These are phyloP conservation scores for Ceratocystis variospora DNA, from an alignment of 2,329 filamentous ascomycete genomes.

Conservation along the genomic window DNA sequence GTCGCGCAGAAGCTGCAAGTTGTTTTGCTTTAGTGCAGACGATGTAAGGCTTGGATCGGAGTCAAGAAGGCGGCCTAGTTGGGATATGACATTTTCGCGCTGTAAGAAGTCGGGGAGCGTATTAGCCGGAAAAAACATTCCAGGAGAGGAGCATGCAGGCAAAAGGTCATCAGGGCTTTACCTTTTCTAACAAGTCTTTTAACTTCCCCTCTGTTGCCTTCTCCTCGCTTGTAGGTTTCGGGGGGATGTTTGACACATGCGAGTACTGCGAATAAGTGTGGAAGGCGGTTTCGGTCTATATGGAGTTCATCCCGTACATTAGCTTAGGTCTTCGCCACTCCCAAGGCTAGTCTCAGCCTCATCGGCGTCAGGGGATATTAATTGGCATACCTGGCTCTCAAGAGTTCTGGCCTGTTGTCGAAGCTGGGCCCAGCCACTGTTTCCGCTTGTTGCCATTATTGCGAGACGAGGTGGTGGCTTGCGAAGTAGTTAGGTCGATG, in stretches of 20 bases:
- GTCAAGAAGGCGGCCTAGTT: slow-evolving; percentile 80
- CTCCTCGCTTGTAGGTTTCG: slow-evolving; percentile 77
- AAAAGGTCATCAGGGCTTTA: slow-evolving; percentile 27
- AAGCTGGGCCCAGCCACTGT: slow-evolving; percentile 76
- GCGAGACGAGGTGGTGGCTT: neutral
- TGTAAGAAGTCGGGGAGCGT: slow-evolving; percentile 28
- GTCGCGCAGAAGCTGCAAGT: slow-evolving; percentile 80
- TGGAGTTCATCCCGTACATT: slow-evolving; percentile 6
- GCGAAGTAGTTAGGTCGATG: slow-evolving; percentile 1
- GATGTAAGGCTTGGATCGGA: slow-evolving; percentile 76
- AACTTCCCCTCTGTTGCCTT: slow-evolving; percentile 64
- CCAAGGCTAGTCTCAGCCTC: neutral
- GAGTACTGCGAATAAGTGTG: slow-evolving; percentile 87
- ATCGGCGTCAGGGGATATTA: neutral
- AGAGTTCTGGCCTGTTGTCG: slow-evolving; percentile 80
- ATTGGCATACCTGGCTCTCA: slow-evolving; percentile 63
- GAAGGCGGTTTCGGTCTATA: slow-evolving; percentile 68
- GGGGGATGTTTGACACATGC: slow-evolving; percentile 60
- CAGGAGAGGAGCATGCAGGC: neutral
- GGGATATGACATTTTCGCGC: slow-evolving; percentile 68
- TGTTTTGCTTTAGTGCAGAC: slow-evolving; percentile 94
- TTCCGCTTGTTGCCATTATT: slow-evolving; percentile 27
- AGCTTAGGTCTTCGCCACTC: slow-evolving; percentile 15
- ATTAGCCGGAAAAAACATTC: slow-evolving; percentile 13
- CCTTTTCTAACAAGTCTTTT: slow-evolving; percentile 71